Evolutionary conservation across 768 basidiomycete species (phyloP).

Genomic region (Boletellus ananiceps): DNA sequence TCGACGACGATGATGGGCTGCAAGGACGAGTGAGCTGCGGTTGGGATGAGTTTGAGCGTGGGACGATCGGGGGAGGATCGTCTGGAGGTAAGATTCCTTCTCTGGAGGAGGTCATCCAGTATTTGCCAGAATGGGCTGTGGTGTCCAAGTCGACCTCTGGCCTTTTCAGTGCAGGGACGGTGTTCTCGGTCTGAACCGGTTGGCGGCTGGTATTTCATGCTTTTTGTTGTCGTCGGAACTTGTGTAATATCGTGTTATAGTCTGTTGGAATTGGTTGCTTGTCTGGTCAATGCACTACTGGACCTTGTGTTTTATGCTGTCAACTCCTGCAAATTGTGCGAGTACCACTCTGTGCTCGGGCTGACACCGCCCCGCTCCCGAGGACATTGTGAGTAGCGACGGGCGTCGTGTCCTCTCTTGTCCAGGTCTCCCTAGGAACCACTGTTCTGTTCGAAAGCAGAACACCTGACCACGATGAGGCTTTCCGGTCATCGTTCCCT

Average conservation of each 20-base stretch:
- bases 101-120: conserved; percentile 58
- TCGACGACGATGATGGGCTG: conserved; percentile 7
- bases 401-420: too few species aligned
- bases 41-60: conserved; percentile 67
- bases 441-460: too few species aligned
- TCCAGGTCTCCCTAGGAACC: too few species aligned
- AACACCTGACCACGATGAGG: background rate
- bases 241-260: background rate
- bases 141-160: conserved; percentile 53
- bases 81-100: conserved; percentile 55
- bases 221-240: background rate
- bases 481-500: background rate
- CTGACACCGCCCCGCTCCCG: too few species aligned
- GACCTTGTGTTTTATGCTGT: background rate
- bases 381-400: too few species aligned
- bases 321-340: too few species aligned
- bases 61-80: conserved; percentile 41
- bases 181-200: conserved; percentile 19
- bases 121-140: conserved; percentile 66
- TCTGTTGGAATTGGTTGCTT: background rate
- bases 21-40: conserved; percentile 54
- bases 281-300: background rate
- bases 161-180: conserved; percentile 48
- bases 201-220: background rate
- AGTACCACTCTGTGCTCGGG: too few species aligned